Evolutionary conservation across 2,329 filamentous ascomycete genomes (phyloP), one percentile per base, ranked within the genome.

Genomic region (Aureobasidium sp.): DNA sequence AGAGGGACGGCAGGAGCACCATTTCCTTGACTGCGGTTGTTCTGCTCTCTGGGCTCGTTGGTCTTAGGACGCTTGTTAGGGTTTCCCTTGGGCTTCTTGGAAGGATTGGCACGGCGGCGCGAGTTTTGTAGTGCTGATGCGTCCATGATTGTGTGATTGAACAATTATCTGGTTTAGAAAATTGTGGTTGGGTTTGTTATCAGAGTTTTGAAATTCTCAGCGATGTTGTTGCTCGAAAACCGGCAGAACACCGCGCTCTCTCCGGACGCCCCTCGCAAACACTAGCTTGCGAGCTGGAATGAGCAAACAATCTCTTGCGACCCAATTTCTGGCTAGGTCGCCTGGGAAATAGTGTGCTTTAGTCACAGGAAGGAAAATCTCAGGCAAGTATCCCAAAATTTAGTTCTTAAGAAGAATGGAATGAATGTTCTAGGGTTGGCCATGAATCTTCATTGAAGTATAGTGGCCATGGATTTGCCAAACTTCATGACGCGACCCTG

Each of bases 101-200:
- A 62, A 33, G 59, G 59, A 25, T 62, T 62, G 47, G 59, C 59
- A 11, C 59, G 59, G 29, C 59, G 59, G 38, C 59, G 59, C 47
- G 59, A 62, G n/a, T 47, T 50, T 15, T 61, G 58, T 16, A 61
- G 59, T 62, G 47, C 59, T 62, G 59, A 62, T 9, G 47, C 45
- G 47, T 62, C 59, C 59, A 62, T 62, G 23, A 42, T 20, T 23
- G 33, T 50, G 42, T 59, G 16, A 29, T 25, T 36, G 55, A 18
- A 59, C 40, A 20, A 47, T 47, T 36, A 27, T 47, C n/a, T 31
- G 29, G 20, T 36, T 16, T 47, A 40, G 10, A 47, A 33, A 59
- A 33, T 47, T 59, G 25, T 59, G 40, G 38, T 43, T 43, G 38
- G 25, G 36, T 58, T 47, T 42, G 27, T 56, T 56, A 23, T 47